phyloP scores from a whole-genome alignment of 768 basidiomycete species.

The Cystoderma amianthinum region DNA sequence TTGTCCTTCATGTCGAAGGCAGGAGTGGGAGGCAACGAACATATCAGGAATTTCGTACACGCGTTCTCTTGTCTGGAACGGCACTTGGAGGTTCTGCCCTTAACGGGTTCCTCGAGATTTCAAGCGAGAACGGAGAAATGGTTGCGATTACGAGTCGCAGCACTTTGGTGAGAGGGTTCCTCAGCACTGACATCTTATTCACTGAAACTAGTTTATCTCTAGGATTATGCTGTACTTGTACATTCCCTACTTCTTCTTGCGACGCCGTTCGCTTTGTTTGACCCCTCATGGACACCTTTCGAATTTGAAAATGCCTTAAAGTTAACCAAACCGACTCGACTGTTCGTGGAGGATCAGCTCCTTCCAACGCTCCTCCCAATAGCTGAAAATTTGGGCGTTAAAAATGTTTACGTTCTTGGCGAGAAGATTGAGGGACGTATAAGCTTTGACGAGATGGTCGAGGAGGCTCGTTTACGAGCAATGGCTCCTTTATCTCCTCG shows the following conservation, averaged over 20 bases:
- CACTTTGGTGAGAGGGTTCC: background rate
- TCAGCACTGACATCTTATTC: background rate
- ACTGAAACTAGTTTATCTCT: background rate
- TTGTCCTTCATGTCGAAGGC: background rate
- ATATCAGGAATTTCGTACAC: background rate
- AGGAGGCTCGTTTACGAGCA: background rate
- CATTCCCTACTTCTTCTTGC: background rate
- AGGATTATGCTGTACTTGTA: background rate
- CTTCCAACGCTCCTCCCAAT: background rate
- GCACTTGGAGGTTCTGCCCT: background rate
- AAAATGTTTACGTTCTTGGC: background rate
- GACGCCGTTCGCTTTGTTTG: background rate
- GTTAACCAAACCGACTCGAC: background rate
- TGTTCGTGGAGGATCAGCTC: background rate
- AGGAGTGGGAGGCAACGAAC: background rate
- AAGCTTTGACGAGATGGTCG: background rate
- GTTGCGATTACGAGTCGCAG: background rate
- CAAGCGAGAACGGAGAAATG: background rate
- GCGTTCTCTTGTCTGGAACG: background rate
- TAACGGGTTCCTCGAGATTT: background rate
- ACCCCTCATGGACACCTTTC: background rate
- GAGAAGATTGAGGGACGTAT: background rate
- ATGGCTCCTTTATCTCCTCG: constrained; percentile 2
- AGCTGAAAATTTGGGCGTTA: background rate
- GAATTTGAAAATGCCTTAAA: background rate